Conservation (phyloP, 2,329 filamentous ascomycete species). For the Rasamsonia emersonii region DNA sequence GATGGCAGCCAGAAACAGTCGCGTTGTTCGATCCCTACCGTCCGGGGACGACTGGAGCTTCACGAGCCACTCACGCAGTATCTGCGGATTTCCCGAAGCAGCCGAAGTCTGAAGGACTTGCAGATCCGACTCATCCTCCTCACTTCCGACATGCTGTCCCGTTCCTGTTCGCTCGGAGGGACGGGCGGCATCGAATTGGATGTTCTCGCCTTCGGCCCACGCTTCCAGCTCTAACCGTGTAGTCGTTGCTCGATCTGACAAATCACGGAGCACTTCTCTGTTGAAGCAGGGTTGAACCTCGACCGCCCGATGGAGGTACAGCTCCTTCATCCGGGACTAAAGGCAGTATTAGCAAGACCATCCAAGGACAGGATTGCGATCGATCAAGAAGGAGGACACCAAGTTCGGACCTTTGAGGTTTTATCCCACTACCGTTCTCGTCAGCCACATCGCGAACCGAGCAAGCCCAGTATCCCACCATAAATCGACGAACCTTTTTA, state of each 20-base stretch:
- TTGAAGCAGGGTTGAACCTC: slow-evolving; percentile 99
- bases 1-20: slow-evolving; percentile 83
- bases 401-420: slow-evolving; percentile 67
- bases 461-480: slow-evolving; percentile 5
- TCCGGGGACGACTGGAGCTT: slow-evolving; percentile 57
- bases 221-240: slow-evolving; percentile 88
- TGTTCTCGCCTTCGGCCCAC: slow-evolving; percentile 93
- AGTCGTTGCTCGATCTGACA: slow-evolving; percentile 96
- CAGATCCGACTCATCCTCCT: slow-evolving; percentile 83
- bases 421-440: slow-evolving; percentile 70
- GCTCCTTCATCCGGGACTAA: slow-evolving; percentile 88
- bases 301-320: slow-evolving; percentile 90
- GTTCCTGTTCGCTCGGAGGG: slow-evolving; percentile 30
- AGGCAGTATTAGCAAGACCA: slow-evolving; percentile 22
- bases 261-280: slow-evolving; percentile 87
- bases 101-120: slow-evolving; percentile 73
- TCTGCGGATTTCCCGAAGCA: slow-evolving; percentile 67
- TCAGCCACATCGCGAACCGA: slow-evolving; percentile 14
- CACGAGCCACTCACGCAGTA: slow-evolving; percentile 69
- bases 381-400: slow-evolving; percentile 8
- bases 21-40: slow-evolving; percentile 67
- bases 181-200: slow-evolving; percentile 60
- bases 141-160: slow-evolving; percentile 50
- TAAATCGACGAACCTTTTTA: slow-evolving; percentile 61
- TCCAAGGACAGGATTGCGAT: slow-evolving; percentile 7